Percentiles rank a stretch among this genome's conserved stretches.
These are phyloP conservation scores for Polysphondylium violaceum DNA, from an alignment of 78 protist genomes.

Conservation along the genomic window DNA sequence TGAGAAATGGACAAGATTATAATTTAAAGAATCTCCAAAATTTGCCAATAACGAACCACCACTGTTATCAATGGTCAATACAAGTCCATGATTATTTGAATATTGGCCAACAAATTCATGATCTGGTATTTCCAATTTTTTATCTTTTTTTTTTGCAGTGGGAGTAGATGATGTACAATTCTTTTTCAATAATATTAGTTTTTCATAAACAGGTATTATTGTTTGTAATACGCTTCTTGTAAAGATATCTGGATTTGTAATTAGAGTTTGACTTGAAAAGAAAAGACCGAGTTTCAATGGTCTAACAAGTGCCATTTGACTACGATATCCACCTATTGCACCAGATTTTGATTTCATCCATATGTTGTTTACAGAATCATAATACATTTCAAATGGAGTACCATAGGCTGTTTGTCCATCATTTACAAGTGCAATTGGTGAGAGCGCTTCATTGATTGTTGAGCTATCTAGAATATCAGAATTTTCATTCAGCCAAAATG, in stretches of 20 bases:
- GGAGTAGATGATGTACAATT: not conserved
- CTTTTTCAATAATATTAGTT: not conserved
- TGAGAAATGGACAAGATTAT: conserved; percentile 9
- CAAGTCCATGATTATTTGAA: not conserved
- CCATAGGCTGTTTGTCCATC: conserved; percentile 54
- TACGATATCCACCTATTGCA: conserved; percentile 28
- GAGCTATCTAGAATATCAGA: conserved; percentile 33
- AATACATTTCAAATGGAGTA: conserved; percentile 66
- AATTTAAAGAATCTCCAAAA: conserved; percentile 51
- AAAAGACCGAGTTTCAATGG: conserved; percentile 48
- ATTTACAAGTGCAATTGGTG: not conserved
- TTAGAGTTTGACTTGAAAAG: not conserved
- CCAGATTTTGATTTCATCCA: conserved; percentile 64
- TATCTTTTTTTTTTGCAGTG: not conserved
- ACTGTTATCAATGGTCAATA: not conserved
- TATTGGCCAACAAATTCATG: not conserved
- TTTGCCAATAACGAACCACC: conserved; percentile 4
- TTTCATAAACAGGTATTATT: conserved; percentile 27
- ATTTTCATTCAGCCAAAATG: not conserved
- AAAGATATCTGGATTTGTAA: not conserved
- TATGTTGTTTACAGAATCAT: conserved; percentile 1
- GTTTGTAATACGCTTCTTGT: conserved; percentile 6
- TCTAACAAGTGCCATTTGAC: conserved; percentile 21
- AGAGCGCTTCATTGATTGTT: conserved; percentile 31
- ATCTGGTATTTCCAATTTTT: not conserved